Conservation (phyloP, 306 rosid genomes). For the Cucurbita moschata region DNA sequence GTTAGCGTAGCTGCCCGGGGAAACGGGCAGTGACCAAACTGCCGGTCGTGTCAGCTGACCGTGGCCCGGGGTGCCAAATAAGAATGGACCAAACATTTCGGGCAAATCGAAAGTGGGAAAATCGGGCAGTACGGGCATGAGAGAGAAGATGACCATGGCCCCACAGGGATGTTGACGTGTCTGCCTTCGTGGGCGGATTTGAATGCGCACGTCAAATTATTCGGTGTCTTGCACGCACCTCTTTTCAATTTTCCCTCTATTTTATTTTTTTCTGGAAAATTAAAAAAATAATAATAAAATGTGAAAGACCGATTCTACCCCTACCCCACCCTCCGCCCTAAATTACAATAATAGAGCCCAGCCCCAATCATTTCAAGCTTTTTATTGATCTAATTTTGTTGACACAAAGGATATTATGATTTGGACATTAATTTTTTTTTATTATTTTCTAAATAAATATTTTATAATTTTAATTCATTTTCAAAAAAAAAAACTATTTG, state of each 20-base stretch:
- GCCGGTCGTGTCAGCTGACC: conserved; percentile 4
- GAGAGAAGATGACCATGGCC: conserved; percentile 24
- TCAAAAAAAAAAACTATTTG: background rate
- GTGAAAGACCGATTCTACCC: background rate
- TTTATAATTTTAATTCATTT: background rate
- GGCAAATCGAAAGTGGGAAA: conserved; percentile 22
- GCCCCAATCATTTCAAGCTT: conserved; percentile 5
- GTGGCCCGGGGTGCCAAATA: background rate
- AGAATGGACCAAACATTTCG: conserved; percentile 23
- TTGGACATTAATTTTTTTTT: background rate
- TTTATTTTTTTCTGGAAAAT: background rate
- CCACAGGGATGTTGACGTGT: conserved; percentile 26
- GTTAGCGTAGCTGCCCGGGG: conserved; percentile 5
- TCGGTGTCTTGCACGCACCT: conserved; percentile 12
- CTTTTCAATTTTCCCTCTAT: background rate
- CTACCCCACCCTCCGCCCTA: background rate
- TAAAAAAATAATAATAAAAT: background rate
- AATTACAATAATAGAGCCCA: background rate
- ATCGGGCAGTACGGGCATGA: conserved; percentile 13
- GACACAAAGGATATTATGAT: background rate
- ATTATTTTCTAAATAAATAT: background rate
- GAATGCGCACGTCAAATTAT: conserved; percentile 39
- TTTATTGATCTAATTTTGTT: background rate
- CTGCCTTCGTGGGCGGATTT: conserved; percentile 18
- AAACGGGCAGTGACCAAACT: conserved; percentile 7